Percentiles rank a stretch among this genome's conserved stretches.
Conservation (phyloP, 495 filamentous ascomycete species). For the Penicillium macrosclerotiorum region DNA sequence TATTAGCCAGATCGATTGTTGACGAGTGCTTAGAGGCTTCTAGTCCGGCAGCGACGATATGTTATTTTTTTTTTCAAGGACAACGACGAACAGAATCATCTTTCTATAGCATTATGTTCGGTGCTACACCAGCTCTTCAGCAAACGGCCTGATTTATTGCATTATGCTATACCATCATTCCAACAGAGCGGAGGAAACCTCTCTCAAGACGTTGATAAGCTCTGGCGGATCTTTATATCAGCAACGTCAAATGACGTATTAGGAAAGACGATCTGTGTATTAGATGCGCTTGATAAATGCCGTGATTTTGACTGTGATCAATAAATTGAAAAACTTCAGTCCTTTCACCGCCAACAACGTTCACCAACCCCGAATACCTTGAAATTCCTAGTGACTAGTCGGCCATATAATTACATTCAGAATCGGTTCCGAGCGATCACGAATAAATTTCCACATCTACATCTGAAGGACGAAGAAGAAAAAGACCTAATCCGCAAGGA, state of each 20-base stretch:
- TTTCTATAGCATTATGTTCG: constrained; percentile 31
- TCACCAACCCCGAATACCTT: constrained; percentile 11
- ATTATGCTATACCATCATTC: constrained; percentile 24
- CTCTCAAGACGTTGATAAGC: constrained; percentile 16
- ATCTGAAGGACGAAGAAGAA: constrained; percentile 36
- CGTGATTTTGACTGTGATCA: constrained; percentile 10
- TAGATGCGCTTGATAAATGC: constrained; percentile 47
- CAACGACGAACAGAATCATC: constrained; percentile 31
- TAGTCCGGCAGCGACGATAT: constrained; percentile 19
- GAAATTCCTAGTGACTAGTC: constrained; percentile 46
- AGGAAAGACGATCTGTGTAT: constrained; percentile 29
- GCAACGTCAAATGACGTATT: constrained; percentile 13
- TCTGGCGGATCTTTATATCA: constrained; percentile 34
- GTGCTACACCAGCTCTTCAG: constrained; percentile 42
- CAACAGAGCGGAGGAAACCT: constrained; percentile 23
- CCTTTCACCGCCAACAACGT: background rate
- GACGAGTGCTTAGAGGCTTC: constrained; percentile 19
- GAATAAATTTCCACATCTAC: constrained; percentile 22
- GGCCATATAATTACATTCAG: constrained; percentile 38
- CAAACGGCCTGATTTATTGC: constrained; percentile 22
- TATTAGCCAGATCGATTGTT: constrained; percentile 34
- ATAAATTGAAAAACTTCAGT: constrained; percentile 23
- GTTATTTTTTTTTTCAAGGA: constrained; percentile 52
- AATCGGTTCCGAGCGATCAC: constrained; percentile 16
- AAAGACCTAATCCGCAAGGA: constrained; percentile 32